Conservation (phyloP, 768 basidiomycete genomes). For the Terana coerulea region DNA sequence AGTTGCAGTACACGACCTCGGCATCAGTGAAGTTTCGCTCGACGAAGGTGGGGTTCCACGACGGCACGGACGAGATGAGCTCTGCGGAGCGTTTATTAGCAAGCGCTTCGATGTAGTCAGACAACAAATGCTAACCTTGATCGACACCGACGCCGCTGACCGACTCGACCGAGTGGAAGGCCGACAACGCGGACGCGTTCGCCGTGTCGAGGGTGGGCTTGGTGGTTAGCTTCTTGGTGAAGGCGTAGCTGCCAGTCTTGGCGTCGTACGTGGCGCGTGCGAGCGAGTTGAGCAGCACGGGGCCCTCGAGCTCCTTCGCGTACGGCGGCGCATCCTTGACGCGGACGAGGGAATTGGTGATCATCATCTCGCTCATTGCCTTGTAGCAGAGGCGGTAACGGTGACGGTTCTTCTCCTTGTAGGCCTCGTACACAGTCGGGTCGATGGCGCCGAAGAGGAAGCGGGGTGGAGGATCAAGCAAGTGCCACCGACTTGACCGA, state of each 20-base stretch:
- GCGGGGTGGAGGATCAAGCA: constrained; percentile 88
- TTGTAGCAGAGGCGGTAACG: constrained; percentile 78
- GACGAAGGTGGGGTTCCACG: constrained; percentile 83
- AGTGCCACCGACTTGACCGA: constrained; percentile 97
- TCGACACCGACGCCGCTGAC: constrained; percentile 84
- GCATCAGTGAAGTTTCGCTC: constrained; percentile 89
- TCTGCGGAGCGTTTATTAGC: constrained; percentile 41
- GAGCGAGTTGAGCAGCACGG: constrained; percentile 88
- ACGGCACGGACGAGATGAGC: constrained; percentile 89
- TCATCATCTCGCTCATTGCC: constrained; percentile 95
- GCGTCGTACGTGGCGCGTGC: constrained; percentile 78
- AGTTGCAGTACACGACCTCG: constrained; percentile 81
- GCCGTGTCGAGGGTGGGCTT: constrained; percentile 49
- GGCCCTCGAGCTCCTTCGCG: constrained; percentile 75
- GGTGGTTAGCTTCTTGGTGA: constrained; percentile 59
- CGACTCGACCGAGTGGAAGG: constrained; percentile 44
- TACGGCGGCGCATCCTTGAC: constrained; percentile 95
- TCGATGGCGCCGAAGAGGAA: constrained; percentile 85
- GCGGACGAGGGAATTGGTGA: constrained; percentile 86
- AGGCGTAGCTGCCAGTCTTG: constrained; percentile 86
- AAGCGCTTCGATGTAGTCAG: neutral
- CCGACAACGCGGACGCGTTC: constrained; percentile 64
- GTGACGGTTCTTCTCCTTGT: constrained; percentile 61
- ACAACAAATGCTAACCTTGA: constrained; percentile 55
- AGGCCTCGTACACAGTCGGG: constrained; percentile 72